Base-by-base conservation (phyloP, 768 basidiomycete species). In the Lyophyllum shimeji region DNA sequence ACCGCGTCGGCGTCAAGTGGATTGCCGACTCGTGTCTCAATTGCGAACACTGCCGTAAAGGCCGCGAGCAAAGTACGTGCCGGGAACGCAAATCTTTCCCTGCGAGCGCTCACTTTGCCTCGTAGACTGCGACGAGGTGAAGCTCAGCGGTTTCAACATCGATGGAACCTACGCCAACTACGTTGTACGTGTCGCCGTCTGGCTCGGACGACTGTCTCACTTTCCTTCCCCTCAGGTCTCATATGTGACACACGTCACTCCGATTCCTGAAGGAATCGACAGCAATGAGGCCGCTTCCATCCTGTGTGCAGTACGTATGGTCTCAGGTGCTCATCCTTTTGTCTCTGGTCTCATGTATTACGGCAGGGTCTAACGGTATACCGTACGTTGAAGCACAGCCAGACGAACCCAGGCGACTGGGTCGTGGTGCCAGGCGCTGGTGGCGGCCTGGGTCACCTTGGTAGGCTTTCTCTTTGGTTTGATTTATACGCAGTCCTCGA, bases 1-100 rank as follows among this genome's bases (percentile, higher is more conserved):
- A 92, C 52, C 81, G 88, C 12, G 90, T 93, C 43, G 92, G 92
- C 4, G 83, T 94, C 72, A 93, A 94, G 68, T 89, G 86, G 87
- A 73, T 89, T 13, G 87, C 88, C 1, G 77, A 86, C 65, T 85
- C 63, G 12, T 93, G 92, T 65, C 74, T 87, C 12, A 74, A 86
- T 56, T 95, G 91, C 69, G 87, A 90, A 68, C 78, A 79, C 51
- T 95, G 93, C 69, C 76, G 83, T 46, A 82, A 85, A 52, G 90
- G 89, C n/a, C 73, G 78, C 50, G 92, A 94, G 61, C 85, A 89
- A 73, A 81, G 88, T 87, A 46, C n/a, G 81, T 37, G 12, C 34
- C 66, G 5, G 2, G 6, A 7, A n/a, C 33, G 2, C 52, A 7
- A 20, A 17, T 31, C 48, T 17, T 25, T 48, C 21, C 5, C 21